Base-by-base conservation (phyloP, 352 stramenopile genomes). In the Phytophthora cryptogea region DNA sequence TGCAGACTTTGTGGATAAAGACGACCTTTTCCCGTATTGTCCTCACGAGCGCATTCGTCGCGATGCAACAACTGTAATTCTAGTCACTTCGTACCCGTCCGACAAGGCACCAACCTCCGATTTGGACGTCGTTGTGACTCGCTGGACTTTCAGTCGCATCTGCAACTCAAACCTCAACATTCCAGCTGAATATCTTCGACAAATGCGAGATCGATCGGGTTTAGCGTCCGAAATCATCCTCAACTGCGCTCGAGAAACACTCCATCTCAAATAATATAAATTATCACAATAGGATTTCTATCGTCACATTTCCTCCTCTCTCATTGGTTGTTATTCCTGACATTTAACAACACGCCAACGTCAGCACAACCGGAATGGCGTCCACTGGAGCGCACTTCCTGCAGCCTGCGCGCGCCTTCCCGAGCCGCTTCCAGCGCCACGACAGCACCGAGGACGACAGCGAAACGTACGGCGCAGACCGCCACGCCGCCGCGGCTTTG, bases 21-120 rank as follows among this genome's bases (percentile, higher is more conserved):
- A 84, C 55, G 72, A 75, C 6, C 45, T 73, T 31, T 67, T 77
- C 5, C 74, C 74, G 13, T 80, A 78, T 54, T 47, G 49, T 3
- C 60, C 74, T 3, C 27, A 48, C 4, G 63, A 79, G 33, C 61
- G 63, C 7, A 16, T 70, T 30, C 54, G 59, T 13, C 68, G 70
- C 17, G 73, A 82, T 31, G 58, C 63, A n/a, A 74, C 56, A 8
- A 62, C 56, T 13, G 52, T 80, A 2, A 16, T 75, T 3, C 30
- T 65, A 11, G 44, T 64, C n/a, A 57, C 58, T 5, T 56, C 54
- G n/a, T 11, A 64, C 39, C 31, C 46, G 10, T 11, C 8, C 4
- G 32, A 49, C 14, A 27, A 20, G 2, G 54, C 64, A 5, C 10
- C 31, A 5, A 49, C 51, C 30, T 42, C 53, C 27, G 51, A 61